These are phyloP conservation scores for Achaetomium macrosporum DNA, from an alignment of 2,329 filamentous ascomycete species.

Conservation along the genomic window DNA sequence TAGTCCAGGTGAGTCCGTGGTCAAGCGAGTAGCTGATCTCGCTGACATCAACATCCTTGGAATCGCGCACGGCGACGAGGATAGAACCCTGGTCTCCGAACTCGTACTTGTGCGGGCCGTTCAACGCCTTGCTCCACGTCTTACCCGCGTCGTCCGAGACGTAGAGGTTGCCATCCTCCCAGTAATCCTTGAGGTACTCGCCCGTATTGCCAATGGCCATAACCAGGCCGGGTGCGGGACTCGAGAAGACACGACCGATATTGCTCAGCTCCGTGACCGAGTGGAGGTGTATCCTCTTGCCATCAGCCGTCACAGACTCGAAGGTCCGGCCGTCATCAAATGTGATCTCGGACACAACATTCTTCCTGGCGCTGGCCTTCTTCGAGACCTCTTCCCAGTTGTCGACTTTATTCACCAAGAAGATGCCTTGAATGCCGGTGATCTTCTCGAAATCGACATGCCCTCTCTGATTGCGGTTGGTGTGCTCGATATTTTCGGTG, in stretches of 20 bases:
- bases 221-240: slow-evolving; percentile 83
- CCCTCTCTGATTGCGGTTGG: slow-evolving; percentile 71
- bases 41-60: slow-evolving; percentile 52
- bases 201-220: slow-evolving; percentile 94
- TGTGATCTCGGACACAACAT: slow-evolving; percentile 74
- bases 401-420: slow-evolving; percentile 81
- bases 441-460: slow-evolving; percentile 95
- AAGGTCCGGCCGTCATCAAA: slow-evolving; percentile 94
- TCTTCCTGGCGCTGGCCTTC: slow-evolving; percentile 49
- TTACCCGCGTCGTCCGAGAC: slow-evolving; percentile 87
- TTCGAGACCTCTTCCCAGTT: slow-evolving; percentile 73
- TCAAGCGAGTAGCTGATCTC: slow-evolving; percentile 74
- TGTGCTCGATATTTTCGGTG: slow-evolving; percentile 83
- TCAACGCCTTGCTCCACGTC: slow-evolving; percentile 69
- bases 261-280: slow-evolving; percentile 84
- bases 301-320: slow-evolving; percentile 61
- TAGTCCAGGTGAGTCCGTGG: slow-evolving; percentile 80
- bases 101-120: slow-evolving; percentile 89
- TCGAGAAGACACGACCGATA: slow-evolving; percentile 82
- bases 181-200: slow-evolving; percentile 61
- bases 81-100: slow-evolving; percentile 92
- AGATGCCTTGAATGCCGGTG: slow-evolving; percentile 82
- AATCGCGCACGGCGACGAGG: slow-evolving; percentile 75
- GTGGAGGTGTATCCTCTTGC: slow-evolving; percentile 74
- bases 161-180: slow-evolving; percentile 73